Conservation (phyloP, 2,329 filamentous ascomycete genomes). For the Graphiopsis chlorocephala region DNA sequence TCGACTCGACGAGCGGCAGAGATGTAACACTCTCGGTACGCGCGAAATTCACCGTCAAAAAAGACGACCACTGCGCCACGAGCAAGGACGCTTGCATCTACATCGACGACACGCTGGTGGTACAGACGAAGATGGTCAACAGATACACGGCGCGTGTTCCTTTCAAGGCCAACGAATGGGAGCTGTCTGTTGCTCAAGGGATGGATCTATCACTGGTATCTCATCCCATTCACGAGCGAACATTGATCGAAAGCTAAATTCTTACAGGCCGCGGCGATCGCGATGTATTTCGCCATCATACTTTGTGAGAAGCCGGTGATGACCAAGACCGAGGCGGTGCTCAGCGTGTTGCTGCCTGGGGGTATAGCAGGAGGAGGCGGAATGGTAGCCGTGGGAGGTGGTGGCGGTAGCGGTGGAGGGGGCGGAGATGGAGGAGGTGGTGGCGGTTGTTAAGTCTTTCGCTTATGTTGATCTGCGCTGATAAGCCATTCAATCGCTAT, state of each 20-base stretch:
- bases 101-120: background rate
- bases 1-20: background rate
- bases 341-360: background rate
- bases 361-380: background rate
- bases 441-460: background rate
- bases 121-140: slow-evolving; percentile 8
- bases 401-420: background rate
- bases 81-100: slow-evolving; percentile 5
- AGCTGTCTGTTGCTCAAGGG: slow-evolving; percentile 1
- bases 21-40: background rate
- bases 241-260: background rate
- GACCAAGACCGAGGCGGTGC: slow-evolving; percentile 3
- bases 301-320: slow-evolving; percentile 9
- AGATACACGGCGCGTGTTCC: background rate
- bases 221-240: background rate
- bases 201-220: slow-evolving; percentile 1
- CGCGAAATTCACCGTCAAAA: background rate
- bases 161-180: slow-evolving; percentile 11
- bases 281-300: background rate
- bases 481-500: background rate
- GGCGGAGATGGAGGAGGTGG: background rate
- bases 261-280: background rate
- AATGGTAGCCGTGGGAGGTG: background rate
- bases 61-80: background rate
- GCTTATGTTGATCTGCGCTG: background rate